These are phyloP conservation scores for Isabelozyma gotoi DNA, from an alignment of 805 yeast genomes.

Conservation along the genomic window DNA sequence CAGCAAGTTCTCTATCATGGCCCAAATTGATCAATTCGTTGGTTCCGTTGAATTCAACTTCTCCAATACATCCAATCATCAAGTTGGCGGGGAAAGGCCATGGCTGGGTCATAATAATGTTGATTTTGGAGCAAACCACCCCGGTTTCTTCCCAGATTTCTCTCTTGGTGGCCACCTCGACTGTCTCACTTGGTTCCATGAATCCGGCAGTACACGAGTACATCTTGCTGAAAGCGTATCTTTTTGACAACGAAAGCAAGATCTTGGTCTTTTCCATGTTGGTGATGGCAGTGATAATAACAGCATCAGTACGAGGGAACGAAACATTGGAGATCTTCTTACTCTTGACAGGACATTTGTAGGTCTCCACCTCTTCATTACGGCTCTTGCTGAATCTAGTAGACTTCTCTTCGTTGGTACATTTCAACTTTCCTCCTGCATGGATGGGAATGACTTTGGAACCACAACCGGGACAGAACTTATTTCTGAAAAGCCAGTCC, in stretches of 20 bases:
- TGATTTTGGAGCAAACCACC: slow-evolving; percentile 56
- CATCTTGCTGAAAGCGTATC: slow-evolving; percentile 56
- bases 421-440: slow-evolving; percentile 63
- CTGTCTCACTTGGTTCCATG: slow-evolving; percentile 91
- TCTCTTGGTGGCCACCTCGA: slow-evolving; percentile 82
- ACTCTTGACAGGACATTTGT: slow-evolving; percentile 36
- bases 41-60: slow-evolving; percentile 66
- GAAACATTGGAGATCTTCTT: slow-evolving; percentile 67
- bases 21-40: slow-evolving; percentile 68
- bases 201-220: slow-evolving; percentile 93
- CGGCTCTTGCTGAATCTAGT: slow-evolving; percentile 10
- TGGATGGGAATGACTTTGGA: slow-evolving; percentile 56
- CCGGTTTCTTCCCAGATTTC: slow-evolving; percentile 98
- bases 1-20: slow-evolving; percentile 82
- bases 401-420: slow-evolving; percentile 32
- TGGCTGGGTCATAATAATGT: slow-evolving; percentile 77
- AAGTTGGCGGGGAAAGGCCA: slow-evolving; percentile 97
- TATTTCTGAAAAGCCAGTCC: slow-evolving; percentile 78
- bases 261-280: slow-evolving; percentile 59
- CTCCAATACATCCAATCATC: slow-evolving; percentile 89
- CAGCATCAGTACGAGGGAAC: slow-evolving; percentile 92
- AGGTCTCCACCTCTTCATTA: slow-evolving; percentile 14
- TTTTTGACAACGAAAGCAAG: slow-evolving; percentile 67
- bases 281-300: slow-evolving; percentile 77
- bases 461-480: slow-evolving; percentile 89